Conservation (phyloP, 2,329 filamentous ascomycete species). For the Dothiorella sarmentorum region DNA sequence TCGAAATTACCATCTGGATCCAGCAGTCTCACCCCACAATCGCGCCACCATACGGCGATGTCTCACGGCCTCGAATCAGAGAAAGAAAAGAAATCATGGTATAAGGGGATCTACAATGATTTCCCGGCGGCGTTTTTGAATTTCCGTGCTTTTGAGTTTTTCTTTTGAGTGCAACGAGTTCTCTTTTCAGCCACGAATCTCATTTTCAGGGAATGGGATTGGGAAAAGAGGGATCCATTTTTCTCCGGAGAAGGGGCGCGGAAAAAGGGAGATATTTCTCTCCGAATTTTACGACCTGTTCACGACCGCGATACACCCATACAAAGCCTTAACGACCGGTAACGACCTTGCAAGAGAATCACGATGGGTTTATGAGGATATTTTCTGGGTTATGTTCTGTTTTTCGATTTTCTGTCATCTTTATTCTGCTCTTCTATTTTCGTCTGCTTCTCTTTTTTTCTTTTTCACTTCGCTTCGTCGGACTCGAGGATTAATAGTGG, state of each 20-base stretch:
- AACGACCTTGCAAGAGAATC: conserved; percentile 4
- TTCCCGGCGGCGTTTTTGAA: conserved; percentile 6
- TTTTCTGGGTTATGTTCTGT: background rate
- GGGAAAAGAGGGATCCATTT: background rate
- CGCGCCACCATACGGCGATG: background rate
- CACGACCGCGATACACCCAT: conserved; percentile 13
- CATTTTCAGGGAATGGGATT: conserved; percentile 7
- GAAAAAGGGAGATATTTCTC: background rate
- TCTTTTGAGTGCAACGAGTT: conserved; percentile 9
- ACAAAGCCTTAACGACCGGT: conserved; percentile 14
- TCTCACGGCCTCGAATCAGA: background rate
- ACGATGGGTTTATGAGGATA: conserved; percentile 2
- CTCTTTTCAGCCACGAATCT: conserved; percentile 4
- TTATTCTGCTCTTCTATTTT: background rate
- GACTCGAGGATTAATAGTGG: conserved; percentile 1
- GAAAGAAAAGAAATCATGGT: conserved; percentile 5
- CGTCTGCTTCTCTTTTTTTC: background rate
- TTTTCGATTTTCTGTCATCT: background rate
- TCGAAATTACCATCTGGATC: background rate
- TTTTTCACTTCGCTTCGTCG: conserved; percentile 2
- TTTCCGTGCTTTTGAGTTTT: background rate
- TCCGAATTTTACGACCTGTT: conserved; percentile 13
- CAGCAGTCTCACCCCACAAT: background rate
- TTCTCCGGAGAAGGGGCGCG: background rate
- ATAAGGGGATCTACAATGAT: background rate